Evolutionary conservation across 208 protist species (phyloP), one percentile per base, ranked within the genome.

Genomic region (Angomonas deanei): DNA sequence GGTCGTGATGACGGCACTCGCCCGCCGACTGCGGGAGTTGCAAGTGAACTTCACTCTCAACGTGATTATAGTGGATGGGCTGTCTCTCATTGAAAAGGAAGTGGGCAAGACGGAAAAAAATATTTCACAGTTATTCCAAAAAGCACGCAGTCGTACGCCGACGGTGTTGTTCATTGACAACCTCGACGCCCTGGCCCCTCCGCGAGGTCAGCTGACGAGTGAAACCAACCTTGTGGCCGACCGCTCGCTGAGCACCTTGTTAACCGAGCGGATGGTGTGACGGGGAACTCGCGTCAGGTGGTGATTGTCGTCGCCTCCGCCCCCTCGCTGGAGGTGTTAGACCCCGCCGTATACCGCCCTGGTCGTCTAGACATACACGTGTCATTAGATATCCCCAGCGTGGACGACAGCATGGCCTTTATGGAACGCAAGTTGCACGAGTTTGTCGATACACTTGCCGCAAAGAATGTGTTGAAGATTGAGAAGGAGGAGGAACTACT

Each of bases 151-250:
- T 4, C 60, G 58, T 5, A 71, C 89, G 11, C 92, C 92, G 1
- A 82, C 83, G 24, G 88, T 84, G 21, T 70, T 97, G 21, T 89
- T 97, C 61, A 74, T 97, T 48, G 92, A 97, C 74, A 94, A 97
- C 68, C 72, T 97, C 47, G 94, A 97, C 54, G 83, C 87, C 21
- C 72, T 97, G 50, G 92, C 94, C 2, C 81, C 82, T 13, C 83
- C 84, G 19, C 87, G 93, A 34, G 81, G 82, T 8, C 61, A 64
- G 23, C 62, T 67, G 17, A 78, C 60, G 21, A 47, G 48, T 23
- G 76, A 87, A 65, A 82, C 78, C 26, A 82, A 73, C 46, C 80
- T 67, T 11, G 77, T 86, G n/a, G 70, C 75, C 24, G 93, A 97
- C 63, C 84, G 89, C 61, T 92, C 84, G 36, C 76, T 97, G 13